These are phyloP conservation scores for Rhodamnia argentea DNA, from an alignment of 345 rosid genomes.

Conservation along the genomic window DNA sequence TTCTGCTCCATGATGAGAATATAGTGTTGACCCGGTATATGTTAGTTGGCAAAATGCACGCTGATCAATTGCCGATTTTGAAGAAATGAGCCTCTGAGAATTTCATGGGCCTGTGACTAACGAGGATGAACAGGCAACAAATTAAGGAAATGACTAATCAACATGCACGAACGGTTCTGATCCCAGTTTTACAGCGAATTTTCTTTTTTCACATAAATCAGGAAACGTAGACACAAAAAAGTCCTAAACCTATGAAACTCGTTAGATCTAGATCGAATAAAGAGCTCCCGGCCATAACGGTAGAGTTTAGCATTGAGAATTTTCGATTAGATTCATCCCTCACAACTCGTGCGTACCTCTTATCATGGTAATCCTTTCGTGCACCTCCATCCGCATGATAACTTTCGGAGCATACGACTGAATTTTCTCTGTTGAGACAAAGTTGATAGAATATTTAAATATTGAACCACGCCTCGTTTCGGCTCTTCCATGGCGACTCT, in stretches of 20 bases:
- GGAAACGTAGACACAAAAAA: too few relatives aligned
- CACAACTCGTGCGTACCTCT: neutral
- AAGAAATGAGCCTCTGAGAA: neutral
- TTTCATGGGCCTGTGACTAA: neutral
- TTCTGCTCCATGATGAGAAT: neutral
- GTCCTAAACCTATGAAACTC: too few relatives aligned
- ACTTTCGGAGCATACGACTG: conserved; percentile 10
- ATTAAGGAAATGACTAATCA: neutral
- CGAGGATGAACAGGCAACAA: neutral
- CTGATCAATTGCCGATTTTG: neutral
- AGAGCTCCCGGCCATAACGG: neutral
- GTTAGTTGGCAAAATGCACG: neutral
- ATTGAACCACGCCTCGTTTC: too few relatives aligned
- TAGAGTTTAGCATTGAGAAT: neutral
- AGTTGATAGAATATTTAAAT: too few relatives aligned
- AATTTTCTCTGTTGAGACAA: conserved; percentile 20
- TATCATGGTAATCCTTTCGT: neutral
- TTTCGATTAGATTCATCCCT: neutral
- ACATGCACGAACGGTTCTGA: neutral
- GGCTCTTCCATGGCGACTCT: too few relatives aligned
- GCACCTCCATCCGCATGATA: conserved; percentile 15
- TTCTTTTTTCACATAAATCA: too few relatives aligned
- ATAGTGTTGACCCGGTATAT: neutral
- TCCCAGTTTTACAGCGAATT: too few relatives aligned
- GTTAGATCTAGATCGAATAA: neutral